A percentile compares a stretch with the other conserved stretches of the same genome.
phyloP scores from a whole-genome alignment of 73 alveolate genomes.

The Paramecium biaurelia region DNA sequence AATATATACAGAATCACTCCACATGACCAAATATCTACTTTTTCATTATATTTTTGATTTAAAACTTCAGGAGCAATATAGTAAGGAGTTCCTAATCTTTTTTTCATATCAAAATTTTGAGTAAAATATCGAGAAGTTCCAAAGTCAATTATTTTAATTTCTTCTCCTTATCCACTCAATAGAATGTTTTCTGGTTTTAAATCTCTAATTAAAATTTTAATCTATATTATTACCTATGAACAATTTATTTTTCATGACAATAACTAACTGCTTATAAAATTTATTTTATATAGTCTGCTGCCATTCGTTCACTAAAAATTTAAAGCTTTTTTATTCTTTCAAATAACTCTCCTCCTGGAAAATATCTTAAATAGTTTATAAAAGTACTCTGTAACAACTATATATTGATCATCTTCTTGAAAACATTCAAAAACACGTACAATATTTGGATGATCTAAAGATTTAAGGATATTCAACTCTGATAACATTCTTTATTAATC shows the following conservation, averaged over 20 bases:
- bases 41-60: conserved; percentile 72
- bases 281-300: conserved; percentile 75
- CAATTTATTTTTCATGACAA: conserved; percentile 73
- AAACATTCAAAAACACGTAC: conserved; percentile 62
- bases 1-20: conserved; percentile 89
- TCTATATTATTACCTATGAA: conserved; percentile 10
- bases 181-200: conserved; percentile 83
- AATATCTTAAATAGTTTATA: neutral
- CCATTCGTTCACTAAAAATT: conserved; percentile 70
- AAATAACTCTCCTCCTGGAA: conserved; percentile 79
- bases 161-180: conserved; percentile 59
- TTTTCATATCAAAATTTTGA: conserved; percentile 52
- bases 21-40: conserved; percentile 86
- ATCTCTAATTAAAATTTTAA: conserved; percentile 60
- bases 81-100: conserved; percentile 84
- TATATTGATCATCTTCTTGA: conserved; percentile 57
- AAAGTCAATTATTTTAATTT: conserved; percentile 85
- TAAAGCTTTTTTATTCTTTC: conserved; percentile 67
- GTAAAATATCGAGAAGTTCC: conserved; percentile 84
- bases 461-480: conserved; percentile 7
- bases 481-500: conserved; percentile 25
- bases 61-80: conserved; percentile 90
- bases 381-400: conserved; percentile 53
- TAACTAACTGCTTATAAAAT: conserved; percentile 74
- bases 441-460: conserved; percentile 68